Conservation (phyloP, 176 grass and related monocot genomes). For the sorghum (Sorghum bicolor) region Sorghum_bicolor_NCBIv3 NC_012871.2:17317501-17318000, state of each 20-base stretch:
- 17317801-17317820: too few species aligned
- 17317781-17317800: too few species aligned
- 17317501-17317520: neutral
- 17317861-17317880: neutral
- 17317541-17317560: neutral
- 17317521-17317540: neutral
- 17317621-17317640: neutral
- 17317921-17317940: conserved; percentile 91
- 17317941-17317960: conserved; percentile 95
- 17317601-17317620: neutral
- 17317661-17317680: neutral
- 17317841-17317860: too few species aligned
- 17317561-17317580: neutral
- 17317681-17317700: neutral
- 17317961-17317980: conserved; percentile 90
- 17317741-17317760: too few species aligned
- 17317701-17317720: neutral
- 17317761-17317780: too few species aligned
- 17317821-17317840: too few species aligned
- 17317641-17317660: neutral
- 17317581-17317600: neutral
- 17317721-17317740: too few species aligned
- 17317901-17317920: conserved; percentile 79
- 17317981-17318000: conserved; percentile 30
- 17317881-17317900: conserved; percentile 15